These are phyloP conservation scores for Spathaspora girioi DNA, from an alignment of 805 yeast species.

Conservation along the genomic window DNA sequence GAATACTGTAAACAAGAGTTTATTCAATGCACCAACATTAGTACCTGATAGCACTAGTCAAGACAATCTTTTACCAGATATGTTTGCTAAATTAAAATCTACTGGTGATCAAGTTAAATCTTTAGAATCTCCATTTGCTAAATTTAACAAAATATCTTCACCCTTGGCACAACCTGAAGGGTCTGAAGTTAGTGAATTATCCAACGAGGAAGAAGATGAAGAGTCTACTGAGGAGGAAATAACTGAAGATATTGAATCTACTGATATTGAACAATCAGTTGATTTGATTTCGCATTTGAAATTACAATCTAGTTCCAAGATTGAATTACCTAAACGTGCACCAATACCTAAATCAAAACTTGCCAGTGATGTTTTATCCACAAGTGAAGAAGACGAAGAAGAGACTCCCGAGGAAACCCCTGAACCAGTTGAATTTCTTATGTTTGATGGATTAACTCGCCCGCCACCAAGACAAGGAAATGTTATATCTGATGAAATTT, in stretches of 20 bases:
- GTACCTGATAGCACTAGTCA: too few species aligned
- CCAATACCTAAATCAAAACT: background rate
- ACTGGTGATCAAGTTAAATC: background rate
- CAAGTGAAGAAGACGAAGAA: conserved; percentile 1
- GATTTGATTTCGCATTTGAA: background rate
- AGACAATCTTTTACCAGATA: too few species aligned
- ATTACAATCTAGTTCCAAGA: background rate
- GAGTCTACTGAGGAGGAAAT: conserved; percentile 1
- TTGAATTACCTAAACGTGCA: background rate
- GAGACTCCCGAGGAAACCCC: conserved; percentile 2
- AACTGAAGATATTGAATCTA: conserved; percentile 1
- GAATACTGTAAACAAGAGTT: too few species aligned
- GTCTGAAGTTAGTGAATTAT: background rate
- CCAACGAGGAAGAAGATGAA: conserved; percentile 3
- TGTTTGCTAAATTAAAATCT: background rate
- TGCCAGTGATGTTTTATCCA: background rate
- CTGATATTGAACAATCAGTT: background rate
- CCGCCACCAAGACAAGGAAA: conserved; percentile 1
- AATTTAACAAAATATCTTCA: background rate
- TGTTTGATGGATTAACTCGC: conserved; percentile 5
- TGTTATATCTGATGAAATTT: conserved; percentile 13
- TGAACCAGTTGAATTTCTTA: conserved; percentile 5
- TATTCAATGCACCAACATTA: too few species aligned
- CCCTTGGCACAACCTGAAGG: background rate
- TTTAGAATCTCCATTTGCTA: conserved; percentile 8